These are phyloP conservation scores for Pythium chondricola DNA, from an alignment of 352 stramenopile species.

Conservation along the genomic window DNA sequence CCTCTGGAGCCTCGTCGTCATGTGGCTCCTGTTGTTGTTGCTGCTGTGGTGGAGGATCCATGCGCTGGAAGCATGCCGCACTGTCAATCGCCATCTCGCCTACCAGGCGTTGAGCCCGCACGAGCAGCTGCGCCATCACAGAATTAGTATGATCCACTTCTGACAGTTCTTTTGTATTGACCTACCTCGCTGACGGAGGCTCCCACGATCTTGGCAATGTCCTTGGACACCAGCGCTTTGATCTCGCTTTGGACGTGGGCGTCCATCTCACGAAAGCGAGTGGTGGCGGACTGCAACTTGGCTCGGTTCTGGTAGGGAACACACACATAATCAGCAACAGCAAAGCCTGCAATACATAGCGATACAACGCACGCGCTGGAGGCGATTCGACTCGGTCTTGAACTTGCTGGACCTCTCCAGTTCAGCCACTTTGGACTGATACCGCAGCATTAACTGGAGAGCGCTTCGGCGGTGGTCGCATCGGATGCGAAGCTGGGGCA, in stretches of 20 bases:
- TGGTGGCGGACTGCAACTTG: constrained; percentile 49
- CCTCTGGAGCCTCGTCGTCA: no score
- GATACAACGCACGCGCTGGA: constrained; percentile 41
- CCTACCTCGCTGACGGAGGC: constrained; percentile 36
- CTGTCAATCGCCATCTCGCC: constrained; percentile 2
- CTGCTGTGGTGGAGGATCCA: background rate
- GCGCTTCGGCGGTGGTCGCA: constrained; percentile 68
- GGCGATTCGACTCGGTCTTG: constrained; percentile 35
- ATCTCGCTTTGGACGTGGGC: constrained; percentile 40
- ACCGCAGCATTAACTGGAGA: constrained; percentile 41
- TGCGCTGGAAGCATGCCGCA: background rate
- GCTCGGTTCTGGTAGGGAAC: constrained; percentile 46
- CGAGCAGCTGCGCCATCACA: constrained; percentile 2
- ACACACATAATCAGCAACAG: no score
- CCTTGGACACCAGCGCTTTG: constrained; percentile 27
- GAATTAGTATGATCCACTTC: background rate
- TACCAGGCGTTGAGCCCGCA: constrained; percentile 8
- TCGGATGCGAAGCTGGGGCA: constrained; percentile 52
- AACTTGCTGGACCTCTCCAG: constrained; percentile 27
- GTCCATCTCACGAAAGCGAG: constrained; percentile 64
- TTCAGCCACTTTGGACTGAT: constrained; percentile 53
- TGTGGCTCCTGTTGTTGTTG: background rate
- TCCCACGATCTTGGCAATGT: constrained; percentile 27
- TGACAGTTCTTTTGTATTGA: background rate
- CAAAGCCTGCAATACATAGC: no score